Evolutionary conservation across 192 early-diverging fungal species (phyloP), one percentile per base, ranked within the genome.

Genomic region (Phycomyces nitens): DNA sequence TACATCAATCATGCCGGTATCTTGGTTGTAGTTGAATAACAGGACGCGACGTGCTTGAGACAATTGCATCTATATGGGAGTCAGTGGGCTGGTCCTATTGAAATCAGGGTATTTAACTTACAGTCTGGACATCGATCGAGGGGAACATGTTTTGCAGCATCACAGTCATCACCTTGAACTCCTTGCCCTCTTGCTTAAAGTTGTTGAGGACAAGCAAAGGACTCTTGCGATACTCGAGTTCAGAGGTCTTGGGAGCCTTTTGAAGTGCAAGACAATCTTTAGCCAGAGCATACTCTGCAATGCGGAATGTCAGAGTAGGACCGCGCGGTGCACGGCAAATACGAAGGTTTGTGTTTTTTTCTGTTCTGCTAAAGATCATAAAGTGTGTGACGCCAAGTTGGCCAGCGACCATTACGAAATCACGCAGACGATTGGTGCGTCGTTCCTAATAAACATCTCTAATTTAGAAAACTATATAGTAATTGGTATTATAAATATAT

Each of bases 71-170:
- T 93, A 64, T 6, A 23, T 27, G 41, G 26, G 50, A 65, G 12
- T 5, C 3, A 57, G 23, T 43, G 4, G 26, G 38, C 38, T 21
- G 21, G 12, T 40, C 15, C n/a, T n/a, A 1, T 18, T 50, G 22
- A 60, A 39, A 60, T 49, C 21, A 34, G 42, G 16, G 43, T n/a
- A 40, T n/a, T 39, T 2, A 11, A 61, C 79, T 65, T 81, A 92
- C 90, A 38, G 83, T 92, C 65, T 91, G 84, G 21, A 97, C 91
- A 75, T 95, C 93, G 65, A 99, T 97, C 1, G 97, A 76, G 1
- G 97, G 95, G 68, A 96, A 96, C 88, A 99, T 85, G 73, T 96
- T 97, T 64, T 98, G 97, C 62, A 99, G 89, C 84, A 95, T 89
- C 11, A 92, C 90, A 1, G 88, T 88, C 88, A 98, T 91, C 44